These are phyloP conservation scores for Aechmea fasciata DNA, from an alignment of 176 grass and related monocot species.

Conservation along the genomic window DNA sequence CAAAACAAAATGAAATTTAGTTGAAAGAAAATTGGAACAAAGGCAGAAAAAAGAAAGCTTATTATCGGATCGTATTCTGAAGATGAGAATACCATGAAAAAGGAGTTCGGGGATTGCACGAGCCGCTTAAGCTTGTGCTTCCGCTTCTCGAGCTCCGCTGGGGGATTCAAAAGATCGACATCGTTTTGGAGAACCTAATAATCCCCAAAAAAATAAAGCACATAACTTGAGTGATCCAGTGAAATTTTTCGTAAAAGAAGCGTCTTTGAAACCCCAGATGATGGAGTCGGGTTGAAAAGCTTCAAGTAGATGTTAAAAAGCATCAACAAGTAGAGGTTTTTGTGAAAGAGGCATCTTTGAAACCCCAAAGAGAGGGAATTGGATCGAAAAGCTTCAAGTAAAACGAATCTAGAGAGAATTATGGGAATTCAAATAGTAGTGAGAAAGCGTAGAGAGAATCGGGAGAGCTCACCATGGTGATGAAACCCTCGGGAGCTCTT, in stretches of 20 bases:
- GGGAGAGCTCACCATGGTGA: conserved; percentile 2
- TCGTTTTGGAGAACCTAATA: conserved; percentile 2
- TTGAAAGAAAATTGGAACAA: background rate
- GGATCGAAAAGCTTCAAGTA: background rate
- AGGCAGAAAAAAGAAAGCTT: background rate
- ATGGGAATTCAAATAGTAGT: background rate
- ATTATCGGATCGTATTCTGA: background rate
- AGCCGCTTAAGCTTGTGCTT: conserved; percentile 3
- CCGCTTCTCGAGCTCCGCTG: background rate
- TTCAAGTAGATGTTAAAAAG: background rate
- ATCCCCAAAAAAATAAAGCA: background rate
- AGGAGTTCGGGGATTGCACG: background rate
- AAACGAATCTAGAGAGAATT: too few species aligned
- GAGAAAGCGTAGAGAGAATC: background rate
- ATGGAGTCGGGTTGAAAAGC: background rate
- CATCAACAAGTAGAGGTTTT: background rate
- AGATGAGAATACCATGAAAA: background rate
- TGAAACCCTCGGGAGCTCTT: background rate
- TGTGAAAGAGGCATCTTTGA: background rate
- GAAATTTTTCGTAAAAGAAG: too few species aligned
- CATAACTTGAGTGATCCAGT: background rate
- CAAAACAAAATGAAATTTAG: background rate
- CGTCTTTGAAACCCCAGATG: too few species aligned
- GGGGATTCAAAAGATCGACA: background rate
- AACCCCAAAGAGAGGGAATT: background rate